These are phyloP conservation scores for Arachnopeziza araneosa DNA, from an alignment of 2,329 filamentous ascomycete genomes.

Conservation along the genomic window DNA sequence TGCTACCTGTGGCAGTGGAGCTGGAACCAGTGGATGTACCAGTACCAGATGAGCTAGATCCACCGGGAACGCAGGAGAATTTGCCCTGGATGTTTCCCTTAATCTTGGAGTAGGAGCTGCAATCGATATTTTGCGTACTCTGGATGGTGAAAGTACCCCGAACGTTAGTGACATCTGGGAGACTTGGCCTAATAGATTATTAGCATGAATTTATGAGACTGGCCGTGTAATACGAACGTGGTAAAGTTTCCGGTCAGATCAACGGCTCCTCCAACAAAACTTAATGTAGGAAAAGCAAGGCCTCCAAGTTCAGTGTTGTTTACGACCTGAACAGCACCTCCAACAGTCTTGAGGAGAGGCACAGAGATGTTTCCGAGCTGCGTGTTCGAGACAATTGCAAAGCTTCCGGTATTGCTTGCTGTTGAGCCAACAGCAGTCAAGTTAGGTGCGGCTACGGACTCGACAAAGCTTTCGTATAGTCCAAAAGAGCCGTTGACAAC, in stretches of 20 bases:
- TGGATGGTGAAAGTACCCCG: constrained; percentile 64
- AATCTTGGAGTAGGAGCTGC: constrained; percentile 21
- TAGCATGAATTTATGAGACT: constrained; percentile 20
- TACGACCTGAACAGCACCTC: constrained; percentile 76
- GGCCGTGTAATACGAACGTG: constrained; percentile 51
- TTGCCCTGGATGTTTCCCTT: constrained; percentile 10
- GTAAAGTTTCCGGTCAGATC: constrained; percentile 81
- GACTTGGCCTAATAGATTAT: constrained; percentile 52
- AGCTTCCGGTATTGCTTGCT: constrained; percentile 37
- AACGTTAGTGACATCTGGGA: constrained; percentile 63
- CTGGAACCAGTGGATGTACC: constrained; percentile 23
- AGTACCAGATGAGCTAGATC: constrained; percentile 23
- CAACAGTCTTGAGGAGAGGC: constrained; percentile 60
- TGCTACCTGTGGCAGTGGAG: constrained; percentile 26
- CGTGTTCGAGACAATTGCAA: constrained; percentile 60
- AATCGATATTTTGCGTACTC: constrained; percentile 23
- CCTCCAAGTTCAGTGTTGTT: constrained; percentile 75
- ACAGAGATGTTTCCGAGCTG: constrained; percentile 69
- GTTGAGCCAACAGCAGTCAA: constrained; percentile 54
- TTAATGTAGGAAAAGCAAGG: constrained; percentile 65
- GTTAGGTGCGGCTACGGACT: constrained; percentile 58
- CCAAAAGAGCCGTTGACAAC: constrained; percentile 73
- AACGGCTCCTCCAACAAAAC: constrained; percentile 71
- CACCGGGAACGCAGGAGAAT: constrained; percentile 33
- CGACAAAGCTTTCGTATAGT: constrained; percentile 73